Evolutionary conservation across 2,329 filamentous ascomycete species (phyloP).

Genomic region (Trichoderma cornu-damae): DNA sequence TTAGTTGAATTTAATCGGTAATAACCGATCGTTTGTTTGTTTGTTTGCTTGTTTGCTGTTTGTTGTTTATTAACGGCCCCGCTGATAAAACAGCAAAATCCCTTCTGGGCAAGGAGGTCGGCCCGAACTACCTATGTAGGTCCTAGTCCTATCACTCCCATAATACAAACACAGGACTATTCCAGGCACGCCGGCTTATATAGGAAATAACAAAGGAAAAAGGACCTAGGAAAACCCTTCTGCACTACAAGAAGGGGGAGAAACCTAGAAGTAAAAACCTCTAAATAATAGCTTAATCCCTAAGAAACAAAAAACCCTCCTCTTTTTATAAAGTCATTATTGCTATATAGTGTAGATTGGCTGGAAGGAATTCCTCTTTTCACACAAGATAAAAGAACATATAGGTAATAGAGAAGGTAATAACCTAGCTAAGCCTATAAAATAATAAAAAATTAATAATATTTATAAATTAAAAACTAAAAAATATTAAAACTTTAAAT

Average conservation of each 20-base stretch:
- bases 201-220: background rate
- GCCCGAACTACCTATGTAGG: background rate
- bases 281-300: background rate
- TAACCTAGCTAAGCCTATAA: too few relatives aligned
- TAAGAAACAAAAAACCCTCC: background rate
- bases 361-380: background rate
- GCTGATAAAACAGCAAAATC: background rate
- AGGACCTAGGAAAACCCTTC: background rate
- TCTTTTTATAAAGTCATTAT: background rate
- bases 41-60: background rate
- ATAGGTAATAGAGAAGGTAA: too few relatives aligned
- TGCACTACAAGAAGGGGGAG: background rate
- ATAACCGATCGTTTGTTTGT: background rate
- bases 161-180: background rate
- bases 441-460: too few relatives aligned
- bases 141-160: background rate
- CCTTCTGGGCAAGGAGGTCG: background rate
- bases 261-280: background rate
- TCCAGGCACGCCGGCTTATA: background rate
- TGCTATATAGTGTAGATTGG: background rate
- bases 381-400: too few relatives aligned
- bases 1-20: background rate
- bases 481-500: too few relatives aligned
- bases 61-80: background rate
- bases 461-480: too few relatives aligned